Conservation (phyloP, 768 basidiomycete species). For the Lepiota subincarnata region DNA sequence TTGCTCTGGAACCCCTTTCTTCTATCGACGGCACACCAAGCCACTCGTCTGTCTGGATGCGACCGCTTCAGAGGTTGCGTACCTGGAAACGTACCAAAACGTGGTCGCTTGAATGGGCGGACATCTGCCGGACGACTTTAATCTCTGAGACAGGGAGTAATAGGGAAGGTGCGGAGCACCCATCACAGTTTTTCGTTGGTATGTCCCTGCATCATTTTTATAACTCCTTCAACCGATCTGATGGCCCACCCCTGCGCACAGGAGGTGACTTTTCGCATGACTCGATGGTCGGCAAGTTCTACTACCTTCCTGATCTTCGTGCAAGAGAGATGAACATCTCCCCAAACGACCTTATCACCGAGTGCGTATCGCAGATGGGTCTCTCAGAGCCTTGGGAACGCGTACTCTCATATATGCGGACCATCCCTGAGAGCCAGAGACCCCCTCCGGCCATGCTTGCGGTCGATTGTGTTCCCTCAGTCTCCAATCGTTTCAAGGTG, state of each 20-base stretch:
- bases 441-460: conserved; percentile 15
- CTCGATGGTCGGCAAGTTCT: conserved; percentile 15
- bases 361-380: conserved; percentile 12
- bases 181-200: conserved; percentile 17
- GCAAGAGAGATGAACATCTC: conserved; percentile 7
- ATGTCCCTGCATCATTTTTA: background rate
- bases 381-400: conserved; percentile 11
- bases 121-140: conserved; percentile 16
- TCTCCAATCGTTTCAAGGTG: conserved; percentile 14
- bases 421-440: conserved; percentile 5
- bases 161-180: background rate
- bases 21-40: conserved; percentile 10
- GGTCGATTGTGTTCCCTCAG: conserved; percentile 14
- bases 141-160: conserved; percentile 2
- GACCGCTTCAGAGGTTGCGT: conserved; percentile 6
- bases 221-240: background rate
- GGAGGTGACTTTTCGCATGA: conserved; percentile 15
- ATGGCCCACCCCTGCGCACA: background rate
- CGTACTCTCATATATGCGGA: conserved; percentile 12
- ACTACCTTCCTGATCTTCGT: conserved; percentile 15
- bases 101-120: conserved; percentile 15
- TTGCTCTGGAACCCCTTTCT: conserved; percentile 15
- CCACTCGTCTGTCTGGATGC: background rate
- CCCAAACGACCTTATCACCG: conserved; percentile 9
- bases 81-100: conserved; percentile 10